These are phyloP conservation scores for Vitis amurensis DNA, from an alignment of 164 flowering plant species.

Conservation along the genomic window DNA sequence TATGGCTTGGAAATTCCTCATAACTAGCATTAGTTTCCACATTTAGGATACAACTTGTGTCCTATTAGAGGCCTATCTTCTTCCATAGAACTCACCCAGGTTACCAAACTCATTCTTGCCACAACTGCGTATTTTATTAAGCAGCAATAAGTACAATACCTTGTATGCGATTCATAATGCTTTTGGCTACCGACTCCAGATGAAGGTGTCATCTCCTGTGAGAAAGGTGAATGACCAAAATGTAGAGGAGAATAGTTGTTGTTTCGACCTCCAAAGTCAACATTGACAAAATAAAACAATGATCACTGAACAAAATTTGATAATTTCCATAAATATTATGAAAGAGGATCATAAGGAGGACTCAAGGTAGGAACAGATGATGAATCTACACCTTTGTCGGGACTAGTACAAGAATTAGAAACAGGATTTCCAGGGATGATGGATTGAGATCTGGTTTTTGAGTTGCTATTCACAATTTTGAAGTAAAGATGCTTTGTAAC, in stretches of 20 bases:
- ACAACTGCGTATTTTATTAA: too few relatives aligned
- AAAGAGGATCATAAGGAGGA: slow-evolving; percentile 38
- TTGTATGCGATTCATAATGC: slow-evolving; percentile 36
- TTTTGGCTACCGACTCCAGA: slow-evolving; percentile 46
- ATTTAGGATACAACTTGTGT: too few relatives aligned
- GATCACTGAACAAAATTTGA: slow-evolving; percentile 64
- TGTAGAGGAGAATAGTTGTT: slow-evolving; percentile 27
- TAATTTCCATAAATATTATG: slow-evolving; percentile 46
- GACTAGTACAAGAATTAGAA: slow-evolving; percentile 47
- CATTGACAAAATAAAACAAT: slow-evolving; percentile 40
- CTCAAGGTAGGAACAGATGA: slow-evolving; percentile 41
- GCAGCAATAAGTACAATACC: slow-evolving; percentile 15
- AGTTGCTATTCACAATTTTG: too few relatives aligned
- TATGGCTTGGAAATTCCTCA: slow-evolving; percentile 48
- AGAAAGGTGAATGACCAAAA: slow-evolving; percentile 34
- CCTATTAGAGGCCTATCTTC: too few relatives aligned
- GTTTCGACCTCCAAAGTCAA: slow-evolving; percentile 44
- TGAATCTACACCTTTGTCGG: slow-evolving; percentile 40
- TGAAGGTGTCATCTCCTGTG: slow-evolving; percentile 40
- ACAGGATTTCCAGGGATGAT: slow-evolving; percentile 41
- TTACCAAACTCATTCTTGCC: too few relatives aligned
- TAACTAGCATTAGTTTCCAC: too few relatives aligned
- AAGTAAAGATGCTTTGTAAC: too few relatives aligned
- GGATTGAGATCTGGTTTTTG: too few relatives aligned
- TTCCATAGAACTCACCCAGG: too few relatives aligned